Percentiles rank a stretch among this genome's conserved stretches.
Conservation (phyloP, 225 moss, liverwort and hornwort genomes). For the Bryoerythrophyllum caledonicum region DNA sequence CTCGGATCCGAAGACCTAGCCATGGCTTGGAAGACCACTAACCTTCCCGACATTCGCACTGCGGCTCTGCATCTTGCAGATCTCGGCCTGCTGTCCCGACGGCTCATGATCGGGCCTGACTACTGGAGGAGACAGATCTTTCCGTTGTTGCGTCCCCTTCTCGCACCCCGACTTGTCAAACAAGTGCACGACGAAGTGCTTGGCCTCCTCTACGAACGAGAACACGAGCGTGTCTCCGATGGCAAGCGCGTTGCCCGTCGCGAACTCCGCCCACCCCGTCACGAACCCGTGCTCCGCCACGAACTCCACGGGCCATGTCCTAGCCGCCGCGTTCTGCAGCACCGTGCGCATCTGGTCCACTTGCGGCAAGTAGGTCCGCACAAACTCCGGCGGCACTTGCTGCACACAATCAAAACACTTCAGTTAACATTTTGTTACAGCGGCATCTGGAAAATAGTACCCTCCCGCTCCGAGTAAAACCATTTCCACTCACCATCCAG, state of each 20-base stretch:
- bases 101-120: background rate
- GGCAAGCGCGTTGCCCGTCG: conserved; percentile 16
- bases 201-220: conserved; percentile 1
- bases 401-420: background rate
- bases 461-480: background rate
- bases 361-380: background rate
- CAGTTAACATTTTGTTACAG: too few species aligned
- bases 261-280: conserved; percentile 15
- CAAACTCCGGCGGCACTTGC: conserved; percentile 19
- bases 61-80: background rate
- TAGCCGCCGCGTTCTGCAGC: conserved; percentile 14
- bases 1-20: too few species aligned
- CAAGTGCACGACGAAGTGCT: conserved; percentile 3
- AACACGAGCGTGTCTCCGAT: conserved; percentile 22
- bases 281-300: background rate
- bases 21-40: too few species aligned
- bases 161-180: conserved; percentile 8
- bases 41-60: too few species aligned
- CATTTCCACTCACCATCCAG: conserved; percentile 22
- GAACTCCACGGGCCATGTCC: conserved; percentile 11
- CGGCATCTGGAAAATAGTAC: too few species aligned
- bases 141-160: background rate
- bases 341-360: background rate
- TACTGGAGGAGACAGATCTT: background rate
- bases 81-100: too few species aligned